phyloP scores from a whole-genome alignment of 768 basidiomycete genomes.

The Suillus cothurnatus region DNA sequence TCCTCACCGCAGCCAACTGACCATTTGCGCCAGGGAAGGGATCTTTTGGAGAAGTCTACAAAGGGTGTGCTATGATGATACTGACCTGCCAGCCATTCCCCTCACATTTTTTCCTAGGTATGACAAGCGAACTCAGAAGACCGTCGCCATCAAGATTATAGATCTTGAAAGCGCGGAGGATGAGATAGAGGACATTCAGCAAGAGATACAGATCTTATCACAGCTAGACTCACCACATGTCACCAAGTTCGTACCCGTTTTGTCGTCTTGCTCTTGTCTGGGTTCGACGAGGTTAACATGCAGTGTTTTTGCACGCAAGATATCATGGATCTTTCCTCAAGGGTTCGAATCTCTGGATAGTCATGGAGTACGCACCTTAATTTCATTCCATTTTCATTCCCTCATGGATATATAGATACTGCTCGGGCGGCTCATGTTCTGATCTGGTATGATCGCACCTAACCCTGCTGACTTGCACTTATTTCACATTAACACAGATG shows the following conservation, averaged over 20 bases:
- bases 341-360: constrained; percentile 97
- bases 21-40: constrained; percentile 74
- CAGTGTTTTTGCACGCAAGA: constrained; percentile 42
- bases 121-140: constrained; percentile 93
- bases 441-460: constrained; percentile 69
- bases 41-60: constrained; percentile 99
- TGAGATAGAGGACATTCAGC: constrained; percentile 99
- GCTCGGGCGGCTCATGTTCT: constrained; percentile 96
- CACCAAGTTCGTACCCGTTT: constrained; percentile 71
- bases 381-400: constrained; percentile 14
- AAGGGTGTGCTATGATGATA: constrained; percentile 62
- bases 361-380: constrained; percentile 79
- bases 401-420: constrained; percentile 61
- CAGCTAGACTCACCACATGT: constrained; percentile 96
- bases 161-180: constrained; percentile 99
- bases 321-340: constrained; percentile 97
- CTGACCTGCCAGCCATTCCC: not conserved
- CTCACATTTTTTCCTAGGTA: constrained; percentile 53
- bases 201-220: constrained; percentile 97
- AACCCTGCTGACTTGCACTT: not conserved
- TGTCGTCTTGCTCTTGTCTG: constrained; percentile 26
- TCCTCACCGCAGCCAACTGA: constrained; percentile 23
- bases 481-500: constrained; percentile 61
- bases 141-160: constrained; percentile 99
- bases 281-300: constrained; percentile 34